Percentiles rank a stretch among this genome's conserved stretches.
phyloP scores from a whole-genome alignment of 805 yeast genomes.

The Nakazawaea pomicola region DNA sequence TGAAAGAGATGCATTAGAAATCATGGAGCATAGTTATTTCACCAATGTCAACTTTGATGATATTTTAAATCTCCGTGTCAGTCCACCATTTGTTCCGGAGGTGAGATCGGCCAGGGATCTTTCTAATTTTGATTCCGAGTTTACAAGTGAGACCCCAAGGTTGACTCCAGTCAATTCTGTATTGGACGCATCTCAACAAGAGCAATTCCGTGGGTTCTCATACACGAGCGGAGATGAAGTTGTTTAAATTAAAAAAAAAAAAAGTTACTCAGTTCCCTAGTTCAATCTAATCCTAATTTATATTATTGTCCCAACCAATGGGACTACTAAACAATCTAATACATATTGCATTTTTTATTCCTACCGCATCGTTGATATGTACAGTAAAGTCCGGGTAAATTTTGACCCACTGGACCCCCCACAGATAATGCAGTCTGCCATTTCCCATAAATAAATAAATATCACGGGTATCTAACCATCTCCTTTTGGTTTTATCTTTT shows the following conservation, averaged over 20 bases:
- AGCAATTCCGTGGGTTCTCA: conserved; percentile 95
- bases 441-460: no score
- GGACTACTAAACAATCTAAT: no score
- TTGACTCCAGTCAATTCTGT: conserved; percentile 92
- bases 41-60: conserved; percentile 87
- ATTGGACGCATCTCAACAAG: conserved; percentile 83
- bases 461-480: background rate
- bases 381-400: conserved; percentile 5
- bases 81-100: conserved; percentile 90
- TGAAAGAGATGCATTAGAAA: conserved; percentile 83
- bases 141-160: conserved; percentile 90
- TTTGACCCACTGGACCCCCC: no score
- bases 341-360: no score
- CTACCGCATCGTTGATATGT: no score
- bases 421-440: no score
- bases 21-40: conserved; percentile 95
- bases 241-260: no score
- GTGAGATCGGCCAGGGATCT: conserved; percentile 85
- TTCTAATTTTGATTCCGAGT: conserved; percentile 89
- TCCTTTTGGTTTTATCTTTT: background rate
- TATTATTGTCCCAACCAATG: no score
- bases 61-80: conserved; percentile 60
- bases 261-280: no score
- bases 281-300: no score
- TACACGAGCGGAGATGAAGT: conserved; percentile 60